Percentiles rank a stretch among this genome's conserved stretches.
Conservation (phyloP, 1,139 yeast species). For the Petasospora rhodanensis region DNA sequence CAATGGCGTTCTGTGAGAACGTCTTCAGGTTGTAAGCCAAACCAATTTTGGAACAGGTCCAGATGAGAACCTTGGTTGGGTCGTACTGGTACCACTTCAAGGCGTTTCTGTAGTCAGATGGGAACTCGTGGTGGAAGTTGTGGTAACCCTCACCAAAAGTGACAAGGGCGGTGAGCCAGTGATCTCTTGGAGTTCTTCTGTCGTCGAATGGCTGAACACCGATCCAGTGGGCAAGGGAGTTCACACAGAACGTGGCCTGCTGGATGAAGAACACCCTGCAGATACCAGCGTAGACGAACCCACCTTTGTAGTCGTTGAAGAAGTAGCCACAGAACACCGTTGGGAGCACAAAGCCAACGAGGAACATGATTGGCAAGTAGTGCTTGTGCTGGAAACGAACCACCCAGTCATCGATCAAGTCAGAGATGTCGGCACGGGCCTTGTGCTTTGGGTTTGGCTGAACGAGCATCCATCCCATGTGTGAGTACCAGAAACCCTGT, state of each 20-base stretch:
- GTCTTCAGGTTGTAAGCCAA: constrained; percentile 87
- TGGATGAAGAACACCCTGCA: constrained; percentile 80
- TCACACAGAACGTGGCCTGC: constrained; percentile 98
- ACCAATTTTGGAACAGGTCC: constrained; percentile 68
- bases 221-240: constrained; percentile 97
- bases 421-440: constrained; percentile 95
- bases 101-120: constrained; percentile 97
- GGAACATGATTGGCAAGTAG: constrained; percentile 63
- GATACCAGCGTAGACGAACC: constrained; percentile 87
- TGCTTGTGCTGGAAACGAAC: constrained; percentile 93
- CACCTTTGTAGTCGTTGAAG: constrained; percentile 93
- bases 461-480: constrained; percentile 96
- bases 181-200: constrained; percentile 96
- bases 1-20: constrained; percentile 92
- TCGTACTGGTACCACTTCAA: constrained; percentile 98
- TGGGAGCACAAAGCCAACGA: constrained; percentile 72
- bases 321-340: constrained; percentile 68
- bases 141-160: constrained; percentile 99
- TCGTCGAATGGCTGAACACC: constrained; percentile 98
- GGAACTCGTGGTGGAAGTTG: constrained; percentile 99
- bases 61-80: constrained; percentile 86
- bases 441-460: constrained; percentile 92
- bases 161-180: constrained; percentile 86
- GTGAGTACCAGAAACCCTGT: constrained; percentile 92
- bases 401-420: constrained; percentile 83